These are phyloP conservation scores for Apophysomyces trapeziformis DNA, from an alignment of 371 early-diverging fungal species.

Conservation along the genomic window DNA sequence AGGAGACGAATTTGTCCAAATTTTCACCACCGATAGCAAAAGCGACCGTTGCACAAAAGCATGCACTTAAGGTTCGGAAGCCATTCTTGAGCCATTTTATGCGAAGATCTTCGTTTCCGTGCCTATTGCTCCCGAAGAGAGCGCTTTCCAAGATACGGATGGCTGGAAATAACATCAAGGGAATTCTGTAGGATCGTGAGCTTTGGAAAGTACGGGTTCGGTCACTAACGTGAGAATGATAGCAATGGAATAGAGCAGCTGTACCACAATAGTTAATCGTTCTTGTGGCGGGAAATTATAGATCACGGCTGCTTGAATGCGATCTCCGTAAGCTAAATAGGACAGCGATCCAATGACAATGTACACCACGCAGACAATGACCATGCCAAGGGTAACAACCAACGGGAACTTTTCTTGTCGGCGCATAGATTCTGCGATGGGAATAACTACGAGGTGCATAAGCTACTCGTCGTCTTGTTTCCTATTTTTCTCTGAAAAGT, in stretches of 20 bases:
- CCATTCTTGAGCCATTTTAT: constrained; percentile 76
- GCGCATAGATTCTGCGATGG: constrained; percentile 63
- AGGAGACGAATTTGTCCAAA: constrained; percentile 74
- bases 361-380: constrained; percentile 62
- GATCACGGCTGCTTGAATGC: constrained; percentile 70
- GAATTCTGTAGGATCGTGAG: constrained; percentile 26
- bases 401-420: constrained; percentile 61
- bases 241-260: constrained; percentile 76
- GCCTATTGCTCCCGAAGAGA: constrained; percentile 37
- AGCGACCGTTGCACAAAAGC: constrained; percentile 57
- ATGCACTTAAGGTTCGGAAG: constrained; percentile 52
- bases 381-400: constrained; percentile 62
- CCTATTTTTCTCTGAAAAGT: neutral
- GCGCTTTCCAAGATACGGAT: constrained; percentile 71
- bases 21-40: constrained; percentile 66
- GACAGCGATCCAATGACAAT: constrained; percentile 67
- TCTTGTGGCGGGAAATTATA: constrained; percentile 65
- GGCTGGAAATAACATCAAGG: constrained; percentile 78
- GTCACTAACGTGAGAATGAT: constrained; percentile 67
- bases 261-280: constrained; percentile 55
- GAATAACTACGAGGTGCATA: constrained; percentile 39
- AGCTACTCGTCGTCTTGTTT: neutral
- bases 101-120: constrained; percentile 34
- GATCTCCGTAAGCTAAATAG: constrained; percentile 73
- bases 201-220: neutral